phyloP scores from a whole-genome alignment of 176 grass and related monocot species.

The Oropetium thomaeum region DNA sequence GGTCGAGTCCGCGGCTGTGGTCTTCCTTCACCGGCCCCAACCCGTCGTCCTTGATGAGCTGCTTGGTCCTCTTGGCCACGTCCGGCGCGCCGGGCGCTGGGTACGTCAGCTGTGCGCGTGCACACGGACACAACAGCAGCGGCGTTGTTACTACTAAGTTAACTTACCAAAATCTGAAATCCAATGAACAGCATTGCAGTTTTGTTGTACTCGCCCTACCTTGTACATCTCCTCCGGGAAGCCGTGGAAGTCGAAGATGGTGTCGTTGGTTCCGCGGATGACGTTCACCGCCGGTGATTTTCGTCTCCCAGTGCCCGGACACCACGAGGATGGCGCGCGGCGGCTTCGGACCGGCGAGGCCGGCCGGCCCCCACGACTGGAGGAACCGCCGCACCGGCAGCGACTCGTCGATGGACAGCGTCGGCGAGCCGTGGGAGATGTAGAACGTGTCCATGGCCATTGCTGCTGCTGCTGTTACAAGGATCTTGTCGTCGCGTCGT shows the following conservation, averaged over 20 bases:
- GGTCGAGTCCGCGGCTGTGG: slow-evolving; percentile 62
- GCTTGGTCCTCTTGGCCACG: slow-evolving; percentile 52
- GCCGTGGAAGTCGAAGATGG: slow-evolving; percentile 64
- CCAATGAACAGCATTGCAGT: not conserved
- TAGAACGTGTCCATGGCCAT: slow-evolving; percentile 73
- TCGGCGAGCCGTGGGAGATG: slow-evolving; percentile 79
- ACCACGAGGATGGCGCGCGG: slow-evolving; percentile 69
- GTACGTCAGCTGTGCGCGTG: slow-evolving; percentile 62
- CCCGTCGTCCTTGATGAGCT: slow-evolving; percentile 58
- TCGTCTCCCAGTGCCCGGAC: slow-evolving; percentile 75
- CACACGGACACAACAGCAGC: too few species aligned
- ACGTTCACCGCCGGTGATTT: slow-evolving; percentile 48
- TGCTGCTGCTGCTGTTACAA: too few species aligned
- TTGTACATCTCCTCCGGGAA: slow-evolving; percentile 68
- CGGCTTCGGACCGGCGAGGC: slow-evolving; percentile 30
- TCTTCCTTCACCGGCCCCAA: slow-evolving; percentile 61
- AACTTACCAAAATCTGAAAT: not conserved
- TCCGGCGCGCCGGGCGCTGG: slow-evolving; percentile 65
- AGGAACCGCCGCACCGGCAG: slow-evolving; percentile 66
- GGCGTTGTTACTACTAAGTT: not conserved
- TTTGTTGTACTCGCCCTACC: too few species aligned
- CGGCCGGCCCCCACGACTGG: slow-evolving; percentile 55
- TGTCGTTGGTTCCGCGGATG: slow-evolving; percentile 45
- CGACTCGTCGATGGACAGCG: slow-evolving; percentile 66
- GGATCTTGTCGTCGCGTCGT: too few species aligned